phyloP scores from a whole-genome alignment of 441 rosid genomes.

The Croton setiger region DNA sequence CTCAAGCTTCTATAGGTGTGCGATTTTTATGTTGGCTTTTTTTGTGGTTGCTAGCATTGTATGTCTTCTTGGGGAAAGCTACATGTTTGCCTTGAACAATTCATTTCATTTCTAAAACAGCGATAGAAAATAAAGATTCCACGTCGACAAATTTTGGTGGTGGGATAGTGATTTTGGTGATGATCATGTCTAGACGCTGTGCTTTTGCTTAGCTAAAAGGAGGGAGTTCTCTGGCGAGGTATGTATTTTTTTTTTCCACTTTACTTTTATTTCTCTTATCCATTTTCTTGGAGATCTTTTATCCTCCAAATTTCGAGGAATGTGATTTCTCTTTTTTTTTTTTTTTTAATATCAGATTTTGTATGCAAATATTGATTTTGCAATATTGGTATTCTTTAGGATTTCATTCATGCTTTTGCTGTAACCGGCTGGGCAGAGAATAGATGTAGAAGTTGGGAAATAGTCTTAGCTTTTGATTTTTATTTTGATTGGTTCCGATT shows the following conservation, averaged over 20 bases:
- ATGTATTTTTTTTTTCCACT: conserved; percentile 11
- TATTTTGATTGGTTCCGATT: conserved; percentile 1
- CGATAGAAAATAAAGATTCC: not conserved
- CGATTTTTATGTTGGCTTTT: not conserved
- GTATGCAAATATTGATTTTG: conserved; percentile 6
- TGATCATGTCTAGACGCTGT: conserved; percentile 23
- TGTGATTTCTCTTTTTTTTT: not conserved
- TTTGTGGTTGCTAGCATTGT: not conserved
- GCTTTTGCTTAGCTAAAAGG: conserved; percentile 25
- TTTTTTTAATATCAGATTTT: not conserved
- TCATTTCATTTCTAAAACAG: not conserved
- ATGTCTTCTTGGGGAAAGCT: not conserved
- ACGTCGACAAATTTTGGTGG: not conserved
- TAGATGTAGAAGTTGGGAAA: conserved; percentile 2
- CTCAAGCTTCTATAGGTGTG: not conserved
- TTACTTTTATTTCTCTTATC: too few relatives aligned
- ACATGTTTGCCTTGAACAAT: not conserved
- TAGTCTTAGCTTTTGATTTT: not conserved
- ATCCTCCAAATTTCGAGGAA: too few relatives aligned
- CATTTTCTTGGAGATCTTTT: too few relatives aligned
- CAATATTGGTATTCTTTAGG: not conserved
- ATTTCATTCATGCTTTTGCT: not conserved
- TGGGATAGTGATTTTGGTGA: conserved; percentile 4
- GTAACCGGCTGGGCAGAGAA: not conserved
- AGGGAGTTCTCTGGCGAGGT: conserved; percentile 37